Evolutionary conservation across 176 grass and related monocot species (phyloP), one percentile per base, ranked within the genome.

Genomic region (Zoysia pacifica): DNA sequence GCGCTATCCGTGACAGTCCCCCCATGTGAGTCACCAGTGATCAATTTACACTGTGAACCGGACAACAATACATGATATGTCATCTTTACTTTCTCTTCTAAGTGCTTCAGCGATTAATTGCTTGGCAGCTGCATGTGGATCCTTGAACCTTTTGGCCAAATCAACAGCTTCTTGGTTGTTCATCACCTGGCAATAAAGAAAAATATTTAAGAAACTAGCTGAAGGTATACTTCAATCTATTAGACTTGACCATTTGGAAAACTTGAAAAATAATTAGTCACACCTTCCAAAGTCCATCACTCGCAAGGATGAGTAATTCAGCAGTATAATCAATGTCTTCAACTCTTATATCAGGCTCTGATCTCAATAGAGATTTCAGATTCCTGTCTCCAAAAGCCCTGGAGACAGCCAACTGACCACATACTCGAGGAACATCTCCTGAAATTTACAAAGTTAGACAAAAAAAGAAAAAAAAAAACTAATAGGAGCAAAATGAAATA

Each of bases 231-330:
- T 73, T 53, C 78, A 19, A 78, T 79, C 40, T 2, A 55, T 37
- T 81, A 72, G 40, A 70, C 9, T 52, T 45, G 45, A n/a, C 40
- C 15, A 62, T 77, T 60, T 69, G 9, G 41, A 6, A 35, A 56
- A 63, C 79, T 62, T 44, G 18, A 48, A 12, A 58, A 80, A 83
- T 83, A 86, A 52, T 47, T 73, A 62, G 35, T 15, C 79, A 60
- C 55, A 96, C 93, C 93, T 96, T 96, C 93, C 93, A 96, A 74
- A 96, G 67, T 36, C 93, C 93, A 8, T 96, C 90, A 48, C 93
- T 96, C 1, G 93, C 93, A 70, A 96, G 87, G 47, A 92, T 81
- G 70, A 96, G 87, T 56, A 96, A 81, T 70, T 96, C 90, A 3
- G 85, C 85, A 48, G 86, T 87, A 67, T 83, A 51, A 75, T 92